phyloP scores from a whole-genome alignment of 2,329 filamentous ascomycete species.

The Pseudogymnoascus sp. region DNA sequence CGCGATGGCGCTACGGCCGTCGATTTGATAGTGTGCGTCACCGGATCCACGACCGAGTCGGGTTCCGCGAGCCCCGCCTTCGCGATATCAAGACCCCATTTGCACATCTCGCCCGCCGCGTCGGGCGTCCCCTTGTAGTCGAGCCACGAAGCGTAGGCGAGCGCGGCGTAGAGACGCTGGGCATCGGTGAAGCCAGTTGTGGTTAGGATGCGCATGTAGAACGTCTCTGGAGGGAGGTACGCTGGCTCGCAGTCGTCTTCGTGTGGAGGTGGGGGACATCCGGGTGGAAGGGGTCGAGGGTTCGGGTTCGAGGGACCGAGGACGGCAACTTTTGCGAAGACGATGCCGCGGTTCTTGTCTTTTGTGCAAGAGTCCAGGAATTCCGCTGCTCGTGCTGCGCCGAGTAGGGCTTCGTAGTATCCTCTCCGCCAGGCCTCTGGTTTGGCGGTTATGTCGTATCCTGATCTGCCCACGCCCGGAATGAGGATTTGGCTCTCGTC shows the following conservation, averaged over 20 bases:
- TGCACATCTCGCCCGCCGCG: constrained; percentile 63
- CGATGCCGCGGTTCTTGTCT: constrained; percentile 55
- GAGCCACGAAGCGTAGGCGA: constrained; percentile 78
- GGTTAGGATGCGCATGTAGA: constrained; percentile 74
- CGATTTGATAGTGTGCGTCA: constrained; percentile 57
- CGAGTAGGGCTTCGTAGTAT: constrained; percentile 77
- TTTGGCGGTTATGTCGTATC: constrained; percentile 55
- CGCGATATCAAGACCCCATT: constrained; percentile 69
- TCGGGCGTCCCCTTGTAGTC: constrained; percentile 63
- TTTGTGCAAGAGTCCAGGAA: constrained; percentile 71
- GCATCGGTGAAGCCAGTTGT: constrained; percentile 70
- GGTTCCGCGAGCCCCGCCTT: constrained; percentile 43
- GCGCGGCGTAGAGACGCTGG: constrained; percentile 71
- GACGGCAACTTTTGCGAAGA: constrained; percentile 66
- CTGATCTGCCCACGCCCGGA: constrained; percentile 46
- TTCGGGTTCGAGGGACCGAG: constrained; percentile 76
- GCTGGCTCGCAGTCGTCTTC: constrained; percentile 69
- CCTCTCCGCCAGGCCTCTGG: constrained; percentile 63
- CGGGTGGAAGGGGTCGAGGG: constrained; percentile 62
- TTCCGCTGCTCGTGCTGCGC: constrained; percentile 67
- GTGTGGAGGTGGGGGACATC: constrained; percentile 52
- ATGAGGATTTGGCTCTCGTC: constrained; percentile 44
- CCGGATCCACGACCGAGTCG: constrained; percentile 46
- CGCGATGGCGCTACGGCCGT: constrained; percentile 50
- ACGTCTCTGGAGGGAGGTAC: constrained; percentile 62